Base-by-base conservation (phyloP, 176 grass and related monocot genomes). In the Cenchrus purpureus region DNA sequence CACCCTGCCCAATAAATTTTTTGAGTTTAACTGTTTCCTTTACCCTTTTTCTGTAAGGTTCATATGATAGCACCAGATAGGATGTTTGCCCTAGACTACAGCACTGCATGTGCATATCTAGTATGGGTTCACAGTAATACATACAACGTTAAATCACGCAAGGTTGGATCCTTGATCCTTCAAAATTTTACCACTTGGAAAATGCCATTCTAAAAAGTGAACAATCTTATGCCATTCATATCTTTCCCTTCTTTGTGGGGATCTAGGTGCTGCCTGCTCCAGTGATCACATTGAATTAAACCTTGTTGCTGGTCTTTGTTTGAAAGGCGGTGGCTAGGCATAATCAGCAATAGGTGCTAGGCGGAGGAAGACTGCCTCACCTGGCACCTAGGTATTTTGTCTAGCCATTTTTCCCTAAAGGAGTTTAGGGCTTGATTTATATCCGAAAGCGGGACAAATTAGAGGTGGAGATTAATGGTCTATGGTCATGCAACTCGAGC, bases 11-110 rank as follows among this genome's bases (percentile, higher is more conserved):
- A 43, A 71, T 71, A 28, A 29, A 29, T 28, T 46, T 51, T 60
- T 22, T 9, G 70, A 37, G 29, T 74, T 74, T 34, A 10, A 19
- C 72, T 14, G 4, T 72, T 17, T 56, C 10, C 15, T 56, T 57
- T 4, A 29, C 25, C 45, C 49, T 62, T 56, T 55, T 74, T 71
- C 8, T 8, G 12, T 46, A 32, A 4, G 43, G 28, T 87, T 75
- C 22, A 81, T 40, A 75, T 28, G 62, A 49, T 82, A 59, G 16
- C 42, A 81, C 40, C 16, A 74, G 20, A 81, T 81, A 81, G 28
- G 68, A 67, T 48, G 40, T 58, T 87, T 76, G 14, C 49, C 20
- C n/a, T 48, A 68, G 62, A 57, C 56, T 14, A 0, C 19, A 55
- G 17, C 42, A 60, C 2, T 28, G 9, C 29, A 61, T 5, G 17